Evolutionary conservation across 225 moss, liverwort and hornwort species (phyloP), one percentile per base, ranked within the genome.

Genomic region (Climacium dendroides): DNA sequence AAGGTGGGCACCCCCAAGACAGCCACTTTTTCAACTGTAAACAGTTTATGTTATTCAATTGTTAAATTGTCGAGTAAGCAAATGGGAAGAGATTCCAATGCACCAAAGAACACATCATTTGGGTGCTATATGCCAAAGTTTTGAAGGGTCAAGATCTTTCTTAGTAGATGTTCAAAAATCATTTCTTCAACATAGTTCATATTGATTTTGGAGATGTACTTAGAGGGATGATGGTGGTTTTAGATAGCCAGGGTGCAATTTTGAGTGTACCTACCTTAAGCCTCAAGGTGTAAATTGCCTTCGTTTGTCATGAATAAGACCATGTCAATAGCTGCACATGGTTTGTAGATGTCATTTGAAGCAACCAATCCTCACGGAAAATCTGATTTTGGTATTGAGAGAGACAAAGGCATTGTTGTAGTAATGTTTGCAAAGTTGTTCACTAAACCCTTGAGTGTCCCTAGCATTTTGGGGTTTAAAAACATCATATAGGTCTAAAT

Each of bases 331-430:
- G 3, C 3, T 15, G 0, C 15, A 16, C 0, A 13, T 6, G 35
- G 23, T 32, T 34, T 59, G 83, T 35, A 15, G 63, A 37, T 65
- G 26, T 1, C 34, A 48, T 45, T 28, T 1, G 2, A 25, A 12
- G 13, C 1, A 53, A 2, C 3, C 0, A 35, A 2, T n/a, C 15
- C n/a, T 53, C 0, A 53, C 1, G 3, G 24, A 24, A 35, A 24
- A 25, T 19, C 13, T 54, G 12, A 47, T 54, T 69, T 29, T 37
- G 54, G 61, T 53, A 34, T n/a, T 59, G 34, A 12, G 19, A 74
- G 60, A 74, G 35, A 61, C n/a, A 19, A 39, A 39, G 8, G 57
- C 25, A 85, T 23, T 78, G 62, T 67, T 86, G 55, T 5, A 41
- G 6, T 32, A 16, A 15, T 37, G 19, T 55, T 70, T 82, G 39